A percentile compares a stretch with the other conserved stretches of the same genome.
Evolutionary conservation across 306 rosid species (phyloP).

Genomic region (Begonia loranthoides): DNA sequence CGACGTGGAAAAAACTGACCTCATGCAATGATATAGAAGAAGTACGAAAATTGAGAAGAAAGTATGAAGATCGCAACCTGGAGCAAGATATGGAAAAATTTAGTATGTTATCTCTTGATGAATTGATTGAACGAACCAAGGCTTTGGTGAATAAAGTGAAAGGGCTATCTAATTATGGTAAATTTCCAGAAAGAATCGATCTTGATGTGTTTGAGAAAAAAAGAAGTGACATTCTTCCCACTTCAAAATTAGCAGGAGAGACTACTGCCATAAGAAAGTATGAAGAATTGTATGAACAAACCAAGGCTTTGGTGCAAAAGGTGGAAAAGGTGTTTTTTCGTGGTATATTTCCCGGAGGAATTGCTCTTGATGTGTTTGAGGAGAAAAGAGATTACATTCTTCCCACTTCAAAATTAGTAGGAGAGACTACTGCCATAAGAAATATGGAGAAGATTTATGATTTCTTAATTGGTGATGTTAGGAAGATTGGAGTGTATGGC

Average conservation of each 20-base stretch:
- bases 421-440: neutral
- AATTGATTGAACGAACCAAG: neutral
- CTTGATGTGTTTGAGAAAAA: neutral
- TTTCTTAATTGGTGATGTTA: neutral
- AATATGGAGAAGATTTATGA: neutral
- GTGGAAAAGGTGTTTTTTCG: too few relatives aligned
- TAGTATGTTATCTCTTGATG: too few relatives aligned
- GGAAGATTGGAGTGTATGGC: conserved; percentile 5
- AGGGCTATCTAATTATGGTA: neutral
- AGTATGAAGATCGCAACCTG: too few relatives aligned
- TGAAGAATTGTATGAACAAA: too few relatives aligned
- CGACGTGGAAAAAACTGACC: too few relatives aligned
- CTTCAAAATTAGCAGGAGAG: neutral
- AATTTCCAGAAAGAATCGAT: neutral
- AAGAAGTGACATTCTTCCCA: neutral
- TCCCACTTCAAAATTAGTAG: neutral
- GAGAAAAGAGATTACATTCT: neutral
- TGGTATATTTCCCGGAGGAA: neutral
- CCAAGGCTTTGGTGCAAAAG: too few relatives aligned
- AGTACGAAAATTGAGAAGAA: too few relatives aligned
- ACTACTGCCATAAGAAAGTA: neutral
- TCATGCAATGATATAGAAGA: too few relatives aligned
- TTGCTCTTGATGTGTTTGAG: neutral
- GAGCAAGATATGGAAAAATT: too few relatives aligned
- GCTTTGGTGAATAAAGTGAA: neutral